A percentile compares a stretch with the other conserved stretches of the same genome.
phyloP scores from a whole-genome alignment of 768 basidiomycete genomes.

The Saitozyma sp. region DNA sequence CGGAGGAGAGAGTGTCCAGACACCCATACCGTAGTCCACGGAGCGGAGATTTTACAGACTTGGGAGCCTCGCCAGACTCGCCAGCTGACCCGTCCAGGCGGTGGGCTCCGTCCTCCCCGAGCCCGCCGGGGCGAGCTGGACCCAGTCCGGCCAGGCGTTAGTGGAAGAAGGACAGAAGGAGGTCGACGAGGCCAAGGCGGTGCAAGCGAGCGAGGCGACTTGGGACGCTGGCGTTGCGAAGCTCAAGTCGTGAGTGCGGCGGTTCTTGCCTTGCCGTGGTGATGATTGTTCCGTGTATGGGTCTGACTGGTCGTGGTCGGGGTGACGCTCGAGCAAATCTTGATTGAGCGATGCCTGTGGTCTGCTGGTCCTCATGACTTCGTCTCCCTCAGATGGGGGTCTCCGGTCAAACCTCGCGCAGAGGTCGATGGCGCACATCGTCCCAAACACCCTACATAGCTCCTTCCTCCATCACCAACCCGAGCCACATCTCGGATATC shows the following conservation, averaged over 20 bases:
- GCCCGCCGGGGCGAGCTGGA: constrained; percentile 23
- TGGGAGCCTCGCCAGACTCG: background rate
- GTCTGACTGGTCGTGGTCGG: too few species aligned
- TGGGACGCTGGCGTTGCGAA: constrained; percentile 36
- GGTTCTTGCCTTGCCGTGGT: background rate
- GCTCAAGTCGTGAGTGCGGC: constrained; percentile 34
- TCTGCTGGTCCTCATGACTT: too few species aligned
- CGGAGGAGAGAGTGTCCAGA: too few species aligned
- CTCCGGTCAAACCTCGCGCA: background rate
- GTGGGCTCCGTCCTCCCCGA: constrained; percentile 40
- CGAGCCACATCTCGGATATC: background rate
- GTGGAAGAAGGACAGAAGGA: constrained; percentile 27
- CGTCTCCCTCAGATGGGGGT: too few species aligned
- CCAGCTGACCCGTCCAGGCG: constrained; percentile 15
- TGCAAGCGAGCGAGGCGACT: constrained; percentile 30
- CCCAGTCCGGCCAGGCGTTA: constrained; percentile 30
- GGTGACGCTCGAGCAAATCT: too few species aligned
- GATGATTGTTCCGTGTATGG: too few species aligned
- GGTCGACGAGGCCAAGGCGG: constrained; percentile 34
- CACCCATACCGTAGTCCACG: too few species aligned
- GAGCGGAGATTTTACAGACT: too few species aligned
- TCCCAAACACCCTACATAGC: background rate
- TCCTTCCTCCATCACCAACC: background rate
- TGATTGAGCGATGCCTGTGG: too few species aligned
- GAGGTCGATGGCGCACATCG: background rate